Evolutionary conservation across 1,284 basidiomycete species (phyloP).

Genomic region (Melampsora americana): DNA sequence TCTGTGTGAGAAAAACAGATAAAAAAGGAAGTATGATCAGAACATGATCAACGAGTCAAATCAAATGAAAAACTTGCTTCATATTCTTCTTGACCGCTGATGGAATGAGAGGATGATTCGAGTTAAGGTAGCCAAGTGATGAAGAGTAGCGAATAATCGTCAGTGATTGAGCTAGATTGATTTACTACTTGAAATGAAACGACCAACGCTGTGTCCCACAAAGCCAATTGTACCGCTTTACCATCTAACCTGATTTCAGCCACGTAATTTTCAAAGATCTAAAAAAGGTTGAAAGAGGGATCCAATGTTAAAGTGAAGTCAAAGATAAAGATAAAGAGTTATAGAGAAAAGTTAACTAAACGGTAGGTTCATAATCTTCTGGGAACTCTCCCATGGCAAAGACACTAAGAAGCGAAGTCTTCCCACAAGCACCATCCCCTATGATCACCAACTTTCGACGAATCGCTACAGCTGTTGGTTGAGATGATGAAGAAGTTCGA

Average conservation of each 20-base stretch:
- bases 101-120: constrained; percentile 42
- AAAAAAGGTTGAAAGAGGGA: constrained; percentile 34
- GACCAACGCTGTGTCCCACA: constrained; percentile 95
- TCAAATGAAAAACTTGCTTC: constrained; percentile 61
- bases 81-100: constrained; percentile 86
- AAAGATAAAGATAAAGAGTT: constrained; percentile 51
- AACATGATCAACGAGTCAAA: not conserved
- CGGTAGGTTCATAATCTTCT: constrained; percentile 62
- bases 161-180: constrained; percentile 7
- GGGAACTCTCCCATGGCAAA: constrained; percentile 96
- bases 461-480: constrained; percentile 57
- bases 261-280: constrained; percentile 95
- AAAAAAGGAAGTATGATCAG: constrained; percentile 36
- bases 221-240: constrained; percentile 88
- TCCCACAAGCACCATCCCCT: constrained; percentile 71
- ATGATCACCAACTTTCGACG: constrained; percentile 87
- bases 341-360: constrained; percentile 30
- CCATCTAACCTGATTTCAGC: constrained; percentile 95
- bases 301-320: constrained; percentile 42
- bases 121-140: constrained; percentile 8
- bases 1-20: constrained; percentile 58
- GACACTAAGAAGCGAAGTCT: constrained; percentile 72
- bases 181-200: constrained; percentile 1
- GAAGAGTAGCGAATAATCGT: constrained; percentile 6
- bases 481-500: not conserved